Conservation (phyloP, 805 yeast species). For the Millerozyma acaciae region DNA sequence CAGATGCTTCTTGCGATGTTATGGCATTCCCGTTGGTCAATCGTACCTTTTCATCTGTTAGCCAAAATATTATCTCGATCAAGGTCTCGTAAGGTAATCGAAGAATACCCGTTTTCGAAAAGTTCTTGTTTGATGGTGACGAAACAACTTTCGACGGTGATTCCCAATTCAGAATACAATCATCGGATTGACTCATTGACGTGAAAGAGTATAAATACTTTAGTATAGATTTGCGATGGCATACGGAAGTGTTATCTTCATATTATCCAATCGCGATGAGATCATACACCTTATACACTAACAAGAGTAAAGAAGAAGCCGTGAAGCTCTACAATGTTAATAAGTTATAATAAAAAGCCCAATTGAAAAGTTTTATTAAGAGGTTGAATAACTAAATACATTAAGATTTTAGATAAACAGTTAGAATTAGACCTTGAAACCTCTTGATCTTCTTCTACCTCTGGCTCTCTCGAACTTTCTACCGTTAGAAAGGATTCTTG, state of each 20-base stretch:
- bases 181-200: no score
- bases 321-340: no score
- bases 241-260: no score
- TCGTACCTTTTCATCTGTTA: constrained; percentile 11
- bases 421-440: constrained; percentile 93
- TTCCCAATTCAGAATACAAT: no score
- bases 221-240: no score
- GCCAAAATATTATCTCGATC: constrained; percentile 10
- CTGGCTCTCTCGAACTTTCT: constrained; percentile 99
- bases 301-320: no score
- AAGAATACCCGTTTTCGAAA: no score
- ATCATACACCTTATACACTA: no score
- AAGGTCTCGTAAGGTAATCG: constrained; percentile 20
- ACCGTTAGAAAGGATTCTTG: constrained; percentile 95
- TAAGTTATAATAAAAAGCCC: constrained; percentile 11
- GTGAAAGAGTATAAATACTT: no score
- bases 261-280: no score
- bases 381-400: constrained; percentile 4
- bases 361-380: constrained; percentile 7
- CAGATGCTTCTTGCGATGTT: background rate
- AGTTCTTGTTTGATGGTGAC: no score
- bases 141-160: no score
- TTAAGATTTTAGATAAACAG: constrained; percentile 2
- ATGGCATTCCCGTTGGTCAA: background rate
- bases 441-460: constrained; percentile 99